Conservation (phyloP, 148 eudicot species). For the Limonium bicolor region DNA sequence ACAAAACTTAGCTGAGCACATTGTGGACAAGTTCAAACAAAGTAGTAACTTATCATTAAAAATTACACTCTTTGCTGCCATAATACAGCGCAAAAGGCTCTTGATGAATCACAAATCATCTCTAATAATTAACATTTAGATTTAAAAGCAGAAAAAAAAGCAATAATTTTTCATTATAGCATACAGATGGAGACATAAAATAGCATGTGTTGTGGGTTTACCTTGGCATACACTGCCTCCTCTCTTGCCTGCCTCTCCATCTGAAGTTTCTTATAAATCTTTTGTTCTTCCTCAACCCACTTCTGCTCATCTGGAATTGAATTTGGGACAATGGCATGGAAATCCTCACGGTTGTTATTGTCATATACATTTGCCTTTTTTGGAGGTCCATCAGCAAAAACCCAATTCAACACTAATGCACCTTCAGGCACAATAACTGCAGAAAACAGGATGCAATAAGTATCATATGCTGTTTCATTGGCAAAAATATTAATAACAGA, state of each 20-base stretch:
- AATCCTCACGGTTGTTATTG: conserved; percentile 68
- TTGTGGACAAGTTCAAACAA: neutral
- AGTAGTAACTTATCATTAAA: neutral
- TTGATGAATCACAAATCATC: too few relatives aligned
- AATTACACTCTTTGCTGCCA: neutral
- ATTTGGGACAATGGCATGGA: conserved; percentile 68
- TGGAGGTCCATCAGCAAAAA: conserved; percentile 94
- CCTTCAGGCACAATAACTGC: conserved; percentile 71
- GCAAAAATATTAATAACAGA: neutral
- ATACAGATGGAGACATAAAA: neutral
- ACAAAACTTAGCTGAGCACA: neutral
- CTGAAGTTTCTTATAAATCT: conserved; percentile 54
- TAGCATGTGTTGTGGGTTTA: conserved; percentile 9
- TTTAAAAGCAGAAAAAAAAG: neutral
- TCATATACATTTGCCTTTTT: conserved; percentile 64
- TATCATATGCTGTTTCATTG: neutral
- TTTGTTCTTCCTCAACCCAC: conserved; percentile 82
- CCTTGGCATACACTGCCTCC: conserved; percentile 71
- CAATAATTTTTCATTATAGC: neutral
- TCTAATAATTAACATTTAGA: neutral
- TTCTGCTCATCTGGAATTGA: conserved; percentile 37
- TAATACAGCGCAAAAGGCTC: neutral
- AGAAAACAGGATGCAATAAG: conserved; percentile 1
- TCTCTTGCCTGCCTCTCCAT: conserved; percentile 59
- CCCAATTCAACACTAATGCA: conserved; percentile 90